Evolutionary conservation across 148 eudicot species (phyloP).

Genomic region (Rhododendron kiyosumense): DNA sequence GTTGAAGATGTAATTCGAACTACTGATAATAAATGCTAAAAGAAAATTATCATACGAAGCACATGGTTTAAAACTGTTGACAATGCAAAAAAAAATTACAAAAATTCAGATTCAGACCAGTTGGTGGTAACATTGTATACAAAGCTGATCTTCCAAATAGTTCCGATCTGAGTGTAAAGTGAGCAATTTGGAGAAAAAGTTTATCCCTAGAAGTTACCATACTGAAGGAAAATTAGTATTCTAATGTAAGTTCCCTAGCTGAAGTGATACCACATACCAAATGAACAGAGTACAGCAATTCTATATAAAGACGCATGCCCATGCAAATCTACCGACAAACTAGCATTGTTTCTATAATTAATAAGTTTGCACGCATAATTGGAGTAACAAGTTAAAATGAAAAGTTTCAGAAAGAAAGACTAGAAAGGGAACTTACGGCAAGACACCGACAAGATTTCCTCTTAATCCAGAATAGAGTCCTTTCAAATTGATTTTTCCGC

Average conservation of each 20-base stretch:
- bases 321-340: not conserved
- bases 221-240: not conserved
- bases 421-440: constrained; percentile 52
- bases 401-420: not conserved
- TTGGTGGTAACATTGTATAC: not conserved
- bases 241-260: not conserved
- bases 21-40: not conserved
- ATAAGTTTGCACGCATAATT: not conserved
- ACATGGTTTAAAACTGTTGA: not conserved
- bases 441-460: constrained; percentile 77
- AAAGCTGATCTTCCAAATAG: not conserved
- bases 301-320: not conserved
- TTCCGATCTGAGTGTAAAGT: not conserved
- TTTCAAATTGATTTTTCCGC: constrained; percentile 54
- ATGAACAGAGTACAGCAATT: not conserved
- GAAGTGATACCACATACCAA: not conserved
- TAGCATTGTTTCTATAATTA: not conserved
- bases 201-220: not conserved
- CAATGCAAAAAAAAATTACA: not conserved
- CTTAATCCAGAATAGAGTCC: constrained; percentile 79
- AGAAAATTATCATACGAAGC: not conserved
- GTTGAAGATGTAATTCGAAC: not conserved
- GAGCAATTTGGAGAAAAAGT: not conserved
- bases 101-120: not conserved
- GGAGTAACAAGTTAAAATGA: not conserved